Base-by-base conservation (phyloP, 352 stramenopile species). In the Pythium myriotylum region DNA sequence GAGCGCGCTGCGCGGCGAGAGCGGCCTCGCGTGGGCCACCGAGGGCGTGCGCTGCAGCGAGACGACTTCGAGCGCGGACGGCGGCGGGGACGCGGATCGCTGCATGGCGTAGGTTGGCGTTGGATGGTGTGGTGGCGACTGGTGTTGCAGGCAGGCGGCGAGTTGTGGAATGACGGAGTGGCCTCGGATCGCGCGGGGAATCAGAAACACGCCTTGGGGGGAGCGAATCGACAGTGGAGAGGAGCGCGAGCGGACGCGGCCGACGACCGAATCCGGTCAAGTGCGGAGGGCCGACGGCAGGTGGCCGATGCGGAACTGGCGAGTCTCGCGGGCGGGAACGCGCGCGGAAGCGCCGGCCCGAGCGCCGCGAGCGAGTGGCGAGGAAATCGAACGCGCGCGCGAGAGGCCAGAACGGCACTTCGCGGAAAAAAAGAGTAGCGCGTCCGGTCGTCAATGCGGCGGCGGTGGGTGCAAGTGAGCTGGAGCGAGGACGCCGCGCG, bases 1-100 rank as follows among this genome's bases (percentile, higher is more conserved):
- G 23, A 66, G 59, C 14, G 57, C 47, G 35, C 20, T 45, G 57
- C 52, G 60, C 2, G 52, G 52, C 14, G 52, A 27, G 37, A 63
- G 53, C 24, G 52, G 60, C 0, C 50, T 23, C 12, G 8, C 2
- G 17, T 9, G 17, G 7, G 41, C 22, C 27, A 42, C 26, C 12
- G 45, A 46, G 19, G 40, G 26, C 13, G 37, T 45, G 13, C 45
- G 24, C 20, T 37, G 50, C 23, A 65, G 57, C 47, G 60, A 68
- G 42, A 68, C 50, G 27, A 57, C 43, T 29, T 62, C 52, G 20
- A 61, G 27, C 35, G 54, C 23, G 35, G 52, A 35, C 35, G 39
- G 41, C 26, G 24, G 26, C 16, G 46, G 48, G 37, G 46, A 57
- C 9, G 10, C 19, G 14, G 54, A 20, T 14, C 42, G 52, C 54